Conservation (phyloP, 2,329 filamentous ascomycete species). For the Colletotrichum caudatum region DNA sequence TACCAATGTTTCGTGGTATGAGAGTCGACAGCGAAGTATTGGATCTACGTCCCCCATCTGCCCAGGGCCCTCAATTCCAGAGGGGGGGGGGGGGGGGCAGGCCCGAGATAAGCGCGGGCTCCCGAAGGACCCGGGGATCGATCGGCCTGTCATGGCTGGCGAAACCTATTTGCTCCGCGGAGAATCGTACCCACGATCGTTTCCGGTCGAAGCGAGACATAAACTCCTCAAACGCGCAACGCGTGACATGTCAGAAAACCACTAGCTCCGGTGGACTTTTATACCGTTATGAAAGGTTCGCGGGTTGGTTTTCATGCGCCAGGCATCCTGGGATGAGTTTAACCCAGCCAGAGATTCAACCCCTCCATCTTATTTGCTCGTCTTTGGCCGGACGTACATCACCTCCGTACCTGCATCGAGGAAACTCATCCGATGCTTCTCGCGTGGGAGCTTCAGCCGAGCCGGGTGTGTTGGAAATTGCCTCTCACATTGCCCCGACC, state of each 20-base stretch:
- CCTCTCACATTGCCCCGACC: no score
- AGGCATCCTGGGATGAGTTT: neutral
- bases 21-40: neutral
- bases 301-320: neutral
- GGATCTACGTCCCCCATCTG: neutral
- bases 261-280: neutral
- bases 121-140: neutral
- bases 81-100: no score
- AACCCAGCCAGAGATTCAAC: neutral
- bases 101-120: neutral
- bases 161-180: neutral
- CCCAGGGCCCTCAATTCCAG: neutral
- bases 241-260: neutral
- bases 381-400: neutral
- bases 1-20: no score
- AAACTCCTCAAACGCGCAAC: neutral
- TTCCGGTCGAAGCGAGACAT: no score
- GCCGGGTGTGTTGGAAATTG: rapidly evolving
- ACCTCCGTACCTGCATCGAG: neutral
- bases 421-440: neutral
- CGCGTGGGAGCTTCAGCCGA: neutral
- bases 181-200: no score
- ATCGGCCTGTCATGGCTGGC: neutral
- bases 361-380: no score
- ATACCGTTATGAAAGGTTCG: no score